These are phyloP conservation scores for Pseudogymnoascus sp. DNA, from an alignment of 2,329 filamentous ascomycete species.

Conservation along the genomic window DNA sequence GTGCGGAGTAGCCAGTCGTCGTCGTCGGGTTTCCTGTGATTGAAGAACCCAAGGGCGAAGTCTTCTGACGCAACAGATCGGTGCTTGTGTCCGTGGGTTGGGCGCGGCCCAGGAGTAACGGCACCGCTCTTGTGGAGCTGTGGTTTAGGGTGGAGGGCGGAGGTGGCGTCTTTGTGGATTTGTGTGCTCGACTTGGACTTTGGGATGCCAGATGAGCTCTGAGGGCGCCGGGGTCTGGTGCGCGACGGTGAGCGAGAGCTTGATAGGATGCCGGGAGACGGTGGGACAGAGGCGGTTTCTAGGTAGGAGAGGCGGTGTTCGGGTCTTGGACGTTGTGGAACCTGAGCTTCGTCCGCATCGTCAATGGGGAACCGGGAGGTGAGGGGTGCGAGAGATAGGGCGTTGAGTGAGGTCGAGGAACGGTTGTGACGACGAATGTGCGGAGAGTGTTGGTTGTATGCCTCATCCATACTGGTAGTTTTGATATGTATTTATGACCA, in stretches of 20 bases:
- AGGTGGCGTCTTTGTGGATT: slow-evolving; percentile 35
- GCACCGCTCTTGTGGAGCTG: slow-evolving; percentile 21
- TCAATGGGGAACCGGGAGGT: slow-evolving; percentile 52
- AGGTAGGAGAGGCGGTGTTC: slow-evolving; percentile 45
- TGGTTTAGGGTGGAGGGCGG: slow-evolving; percentile 14
- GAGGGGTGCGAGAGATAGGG: slow-evolving; percentile 55
- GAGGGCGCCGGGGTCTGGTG: slow-evolving; percentile 34
- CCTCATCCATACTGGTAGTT: slow-evolving; percentile 44
- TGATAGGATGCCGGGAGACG: slow-evolving; percentile 55
- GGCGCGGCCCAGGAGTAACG: slow-evolving; percentile 19
- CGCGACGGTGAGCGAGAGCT: slow-evolving; percentile 36
- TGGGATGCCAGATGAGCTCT: slow-evolving; percentile 28
- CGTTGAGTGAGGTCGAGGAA: slow-evolving; percentile 50
- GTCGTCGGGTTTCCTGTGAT: slow-evolving; percentile 30
- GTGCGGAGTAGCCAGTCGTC: slow-evolving; percentile 59
- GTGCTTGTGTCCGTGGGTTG: slow-evolving; percentile 13
- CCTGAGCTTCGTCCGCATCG: slow-evolving; percentile 38
- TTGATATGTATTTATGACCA: not conserved
- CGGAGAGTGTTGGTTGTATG: slow-evolving; percentile 52
- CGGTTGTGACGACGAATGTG: slow-evolving; percentile 49
- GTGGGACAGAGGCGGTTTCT: slow-evolving; percentile 53
- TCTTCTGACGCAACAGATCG: slow-evolving; percentile 22
- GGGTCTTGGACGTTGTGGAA: slow-evolving; percentile 31
- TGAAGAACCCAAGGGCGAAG: slow-evolving; percentile 10
- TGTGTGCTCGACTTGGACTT: slow-evolving; percentile 56